Conservation (phyloP, 805 yeast genomes). For the Metschnikowia anglica region DNA sequence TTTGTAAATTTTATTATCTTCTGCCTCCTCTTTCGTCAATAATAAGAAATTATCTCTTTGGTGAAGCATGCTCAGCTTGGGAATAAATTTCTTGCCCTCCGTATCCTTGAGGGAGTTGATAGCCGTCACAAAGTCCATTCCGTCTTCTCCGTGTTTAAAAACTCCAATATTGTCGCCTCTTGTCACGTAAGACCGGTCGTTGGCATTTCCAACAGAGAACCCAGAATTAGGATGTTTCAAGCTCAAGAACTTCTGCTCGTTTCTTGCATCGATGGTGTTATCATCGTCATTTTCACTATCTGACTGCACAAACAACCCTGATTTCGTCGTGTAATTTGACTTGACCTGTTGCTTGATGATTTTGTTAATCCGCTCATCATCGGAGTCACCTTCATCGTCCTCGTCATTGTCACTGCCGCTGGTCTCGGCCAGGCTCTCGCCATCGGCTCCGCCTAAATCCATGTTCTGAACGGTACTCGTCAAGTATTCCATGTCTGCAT, state of each 20-base stretch:
- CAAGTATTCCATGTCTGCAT: conserved; percentile 9
- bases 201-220: conserved; percentile 66
- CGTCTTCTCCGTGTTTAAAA: conserved; percentile 48
- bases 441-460: conserved; percentile 57
- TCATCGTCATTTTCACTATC: conserved; percentile 33
- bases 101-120: conserved; percentile 57
- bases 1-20: conserved; percentile 49
- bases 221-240: conserved; percentile 52
- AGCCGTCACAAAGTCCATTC: conserved; percentile 62
- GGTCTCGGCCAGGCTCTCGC: conserved; percentile 36
- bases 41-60: conserved; percentile 69
- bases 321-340: conserved; percentile 1
- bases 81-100: conserved; percentile 49
- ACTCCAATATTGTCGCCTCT: conserved; percentile 82
- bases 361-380: conserved; percentile 25
- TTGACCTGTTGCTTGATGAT: conserved; percentile 7
- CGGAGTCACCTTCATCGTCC: conserved; percentile 13
- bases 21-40: conserved; percentile 52
- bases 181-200: conserved; percentile 74
- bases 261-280: conserved; percentile 26
- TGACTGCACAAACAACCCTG: conserved; percentile 11
- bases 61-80: conserved; percentile 72
- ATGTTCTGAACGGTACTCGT: conserved; percentile 16
- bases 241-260: conserved; percentile 19
- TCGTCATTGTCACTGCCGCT: conserved; percentile 25